Conservation (phyloP, 805 yeast genomes). For the Ogataea polymorpha region DNA sequence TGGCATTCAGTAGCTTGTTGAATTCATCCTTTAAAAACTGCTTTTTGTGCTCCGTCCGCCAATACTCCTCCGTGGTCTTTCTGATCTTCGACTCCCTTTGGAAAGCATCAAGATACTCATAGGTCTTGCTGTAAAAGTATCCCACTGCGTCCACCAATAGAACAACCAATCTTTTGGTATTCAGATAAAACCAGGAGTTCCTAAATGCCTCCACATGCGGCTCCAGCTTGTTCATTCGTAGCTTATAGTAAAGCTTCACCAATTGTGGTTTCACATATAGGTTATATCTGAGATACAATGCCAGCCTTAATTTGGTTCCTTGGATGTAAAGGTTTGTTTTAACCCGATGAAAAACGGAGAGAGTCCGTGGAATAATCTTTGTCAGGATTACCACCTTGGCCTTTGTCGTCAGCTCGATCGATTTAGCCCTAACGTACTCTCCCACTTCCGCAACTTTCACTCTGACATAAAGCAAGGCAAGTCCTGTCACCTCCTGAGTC, state of each 20-base stretch:
- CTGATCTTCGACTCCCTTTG: conserved; percentile 21
- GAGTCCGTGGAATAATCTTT: conserved; percentile 18
- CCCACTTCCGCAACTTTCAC: conserved; percentile 5
- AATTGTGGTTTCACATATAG: conserved; percentile 24
- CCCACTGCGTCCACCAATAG: conserved; percentile 4
- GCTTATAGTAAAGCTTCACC: conserved; percentile 2
- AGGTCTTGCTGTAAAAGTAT: conserved; percentile 8
- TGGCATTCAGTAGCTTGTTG: conserved; percentile 29
- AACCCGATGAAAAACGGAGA: background rate
- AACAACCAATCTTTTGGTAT: conserved; percentile 3
- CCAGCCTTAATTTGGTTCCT: conserved; percentile 10
- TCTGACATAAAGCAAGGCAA: conserved; percentile 3
- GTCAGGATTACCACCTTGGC: conserved; percentile 5
- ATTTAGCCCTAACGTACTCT: conserved; percentile 2
- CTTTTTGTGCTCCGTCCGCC: conserved; percentile 29
- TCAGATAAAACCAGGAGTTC: conserved; percentile 12
- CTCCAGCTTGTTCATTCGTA: conserved; percentile 21
- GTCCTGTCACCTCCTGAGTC: conserved; percentile 1
- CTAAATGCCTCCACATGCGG: conserved; percentile 16
- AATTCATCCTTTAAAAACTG: conserved; percentile 32
- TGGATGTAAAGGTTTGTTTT: conserved; percentile 6
- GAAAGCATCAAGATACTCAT: conserved; percentile 15
- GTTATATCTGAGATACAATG: conserved; percentile 19
- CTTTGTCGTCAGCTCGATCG: background rate
- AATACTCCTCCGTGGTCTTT: conserved; percentile 27